Percentiles rank a stretch among this genome's conserved stretches.
Conservation (phyloP, 441 rosid species). For the California macrophylla region DNA sequence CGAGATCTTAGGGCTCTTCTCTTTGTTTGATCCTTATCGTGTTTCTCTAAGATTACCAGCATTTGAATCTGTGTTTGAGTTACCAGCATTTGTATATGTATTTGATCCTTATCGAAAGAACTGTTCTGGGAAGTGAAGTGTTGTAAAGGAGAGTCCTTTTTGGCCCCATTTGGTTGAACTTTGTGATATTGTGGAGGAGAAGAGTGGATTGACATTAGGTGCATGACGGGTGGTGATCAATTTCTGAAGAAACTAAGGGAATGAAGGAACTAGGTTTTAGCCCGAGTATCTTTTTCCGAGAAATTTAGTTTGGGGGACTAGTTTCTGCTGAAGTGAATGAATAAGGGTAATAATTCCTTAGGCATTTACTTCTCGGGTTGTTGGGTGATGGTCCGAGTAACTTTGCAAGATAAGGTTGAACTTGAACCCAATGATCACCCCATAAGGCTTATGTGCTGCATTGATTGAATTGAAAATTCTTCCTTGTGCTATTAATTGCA, state of each 20-base stretch:
- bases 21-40: not conserved
- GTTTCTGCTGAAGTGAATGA: not conserved
- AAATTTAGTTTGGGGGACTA: not conserved
- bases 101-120: not conserved
- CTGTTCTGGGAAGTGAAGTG: not conserved
- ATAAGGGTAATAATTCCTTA: not conserved
- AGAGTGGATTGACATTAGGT: not conserved
- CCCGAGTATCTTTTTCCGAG: not conserved
- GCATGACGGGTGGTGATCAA: not conserved
- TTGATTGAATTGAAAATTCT: not conserved
- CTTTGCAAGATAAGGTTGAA: constrained; percentile 1
- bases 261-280: not conserved
- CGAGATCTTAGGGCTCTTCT: constrained; percentile 21
- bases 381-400: not conserved
- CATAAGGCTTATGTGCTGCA: not conserved
- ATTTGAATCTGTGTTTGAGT: not conserved
- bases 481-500: not conserved
- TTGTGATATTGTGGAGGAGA: not conserved
- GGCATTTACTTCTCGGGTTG: not conserved
- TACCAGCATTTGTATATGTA: not conserved
- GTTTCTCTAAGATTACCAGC: not conserved
- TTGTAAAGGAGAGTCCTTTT: not conserved
- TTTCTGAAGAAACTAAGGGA: not conserved
- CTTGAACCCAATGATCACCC: not conserved
- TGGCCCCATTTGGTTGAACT: not conserved